Conservation (phyloP, 345 rosid species). For the Rhizophora apiculata region DNA sequence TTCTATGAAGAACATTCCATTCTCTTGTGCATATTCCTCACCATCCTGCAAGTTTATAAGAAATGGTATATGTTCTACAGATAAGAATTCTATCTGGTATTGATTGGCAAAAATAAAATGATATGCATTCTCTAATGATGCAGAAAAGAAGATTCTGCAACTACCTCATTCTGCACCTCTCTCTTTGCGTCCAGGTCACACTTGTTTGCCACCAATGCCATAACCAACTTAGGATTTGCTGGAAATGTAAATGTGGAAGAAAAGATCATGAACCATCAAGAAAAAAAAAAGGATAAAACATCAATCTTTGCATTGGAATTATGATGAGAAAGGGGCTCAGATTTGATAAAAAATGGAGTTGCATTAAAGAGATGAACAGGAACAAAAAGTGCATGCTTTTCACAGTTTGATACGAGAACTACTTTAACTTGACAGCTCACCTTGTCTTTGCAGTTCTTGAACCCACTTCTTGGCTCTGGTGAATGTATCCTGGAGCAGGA, state of each 20-base stretch:
- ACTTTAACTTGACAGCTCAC: conserved; percentile 11
- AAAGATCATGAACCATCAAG: neutral
- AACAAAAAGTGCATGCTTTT: neutral
- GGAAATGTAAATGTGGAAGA: neutral
- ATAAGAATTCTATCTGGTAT: neutral
- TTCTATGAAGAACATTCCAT: conserved; percentile 40
- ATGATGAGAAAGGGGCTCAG: neutral
- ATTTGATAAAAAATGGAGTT: neutral
- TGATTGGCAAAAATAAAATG: no score
- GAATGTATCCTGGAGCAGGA: conserved; percentile 39
- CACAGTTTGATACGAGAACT: neutral
- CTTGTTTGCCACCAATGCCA: conserved; percentile 45
- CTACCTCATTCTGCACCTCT: conserved; percentile 40
- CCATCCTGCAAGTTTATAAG: conserved; percentile 26
- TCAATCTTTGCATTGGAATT: no score
- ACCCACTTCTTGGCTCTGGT: conserved; percentile 45
- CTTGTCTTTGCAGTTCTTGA: conserved; percentile 45
- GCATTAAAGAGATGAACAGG: neutral
- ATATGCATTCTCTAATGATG: no score
- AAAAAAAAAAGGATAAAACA: neutral
- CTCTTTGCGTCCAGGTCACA: conserved; percentile 31
- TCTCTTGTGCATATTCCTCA: conserved; percentile 39
- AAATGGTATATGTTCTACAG: neutral
- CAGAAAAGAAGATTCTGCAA: neutral
- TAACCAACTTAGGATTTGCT: conserved; percentile 40